phyloP scores from a whole-genome alignment of 1,139 yeast species.

The Zygosaccharomyces pseudobailii region DNA sequence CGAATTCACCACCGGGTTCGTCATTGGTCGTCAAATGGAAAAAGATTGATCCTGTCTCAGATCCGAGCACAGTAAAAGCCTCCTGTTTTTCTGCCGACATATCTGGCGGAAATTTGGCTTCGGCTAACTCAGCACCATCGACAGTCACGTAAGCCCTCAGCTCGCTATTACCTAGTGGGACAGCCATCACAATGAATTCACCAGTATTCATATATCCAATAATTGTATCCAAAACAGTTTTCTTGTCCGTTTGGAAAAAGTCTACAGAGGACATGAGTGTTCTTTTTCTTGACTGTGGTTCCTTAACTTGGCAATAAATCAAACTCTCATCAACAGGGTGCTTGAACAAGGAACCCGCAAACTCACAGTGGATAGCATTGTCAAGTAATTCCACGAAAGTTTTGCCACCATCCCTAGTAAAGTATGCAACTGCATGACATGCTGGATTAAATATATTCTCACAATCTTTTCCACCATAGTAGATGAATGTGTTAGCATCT shows the following conservation, averaged over 20 bases:
- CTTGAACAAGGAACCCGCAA: constrained; percentile 50
- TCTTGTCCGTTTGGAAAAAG: constrained; percentile 42
- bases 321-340: constrained; percentile 42
- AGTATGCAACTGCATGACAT: constrained; percentile 56
- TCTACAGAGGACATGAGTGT: constrained; percentile 50
- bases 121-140: constrained; percentile 78
- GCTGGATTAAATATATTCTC: constrained; percentile 38
- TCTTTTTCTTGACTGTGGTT: constrained; percentile 32
- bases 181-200: constrained; percentile 68
- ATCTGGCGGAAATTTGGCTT: constrained; percentile 73
- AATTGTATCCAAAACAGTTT: constrained; percentile 44
- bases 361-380: constrained; percentile 59
- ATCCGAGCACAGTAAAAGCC: constrained; percentile 81
- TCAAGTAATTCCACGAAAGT: constrained; percentile 51
- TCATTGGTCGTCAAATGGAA: constrained; percentile 72
- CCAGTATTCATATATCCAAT: constrained; percentile 65
- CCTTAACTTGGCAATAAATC: constrained; percentile 54
- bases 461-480: constrained; percentile 63
- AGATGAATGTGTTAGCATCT: constrained; percentile 54
- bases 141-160: constrained; percentile 69
- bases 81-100: constrained; percentile 52
- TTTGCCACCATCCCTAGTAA: constrained; percentile 61
- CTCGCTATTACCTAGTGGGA: constrained; percentile 38
- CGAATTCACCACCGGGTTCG: constrained; percentile 54
- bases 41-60: constrained; percentile 69